Evolutionary conservation across 1,284 basidiomycete genomes (phyloP), one percentile per base, ranked within the genome.

Genomic region (Rhodotorula mucilaginosa): DNA sequence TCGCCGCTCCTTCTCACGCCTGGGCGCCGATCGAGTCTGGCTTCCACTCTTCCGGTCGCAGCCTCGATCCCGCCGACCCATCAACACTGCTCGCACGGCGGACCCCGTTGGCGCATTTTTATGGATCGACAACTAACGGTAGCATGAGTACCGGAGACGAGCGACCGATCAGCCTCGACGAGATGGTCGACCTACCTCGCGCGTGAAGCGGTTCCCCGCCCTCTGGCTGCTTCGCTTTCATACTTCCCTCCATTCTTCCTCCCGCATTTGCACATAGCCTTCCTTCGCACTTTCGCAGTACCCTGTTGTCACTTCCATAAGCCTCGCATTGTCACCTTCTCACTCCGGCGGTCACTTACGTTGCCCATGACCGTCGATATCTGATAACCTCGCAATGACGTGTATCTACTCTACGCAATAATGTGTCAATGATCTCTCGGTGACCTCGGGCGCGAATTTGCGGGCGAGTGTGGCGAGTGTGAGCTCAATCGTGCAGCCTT

Each of bases 1-100:
- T 76, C 58, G 19, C 68, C 1, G 49, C 68, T 5, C 73, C 74
- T 1, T 57, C 70, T 13, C 73, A 72, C 62, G 56, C 49, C 23
- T 76, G 74, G 74, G 64, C 72, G 16, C 74, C 74, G 12, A 48
- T 47, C 18, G 67, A 66, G 51, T 47, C 31, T 3, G 66, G 66
- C 46, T 58, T 57, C 18, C 54, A 56, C 58, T 48, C 64, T 13
- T 46, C 64, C 5, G 31, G 12, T 31, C 18, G 8, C n/a, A 29
- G 52, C n/a, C n/a, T 44, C 44, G 21, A 16, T 10, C 23, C 39
- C 18, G 49, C n/a, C 18, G 39, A 52, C 52, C 18, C 59, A 8
- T 3, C n/a, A 18, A 6, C 52, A 3, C 31, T 19, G 8, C 18
- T 6, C 8, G 29, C 23, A 19, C 49, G 39, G 5, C 46, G n/a